phyloP scores from a whole-genome alignment of 2,329 filamentous ascomycete species.

The Apiospora kogelbergensis region DNA sequence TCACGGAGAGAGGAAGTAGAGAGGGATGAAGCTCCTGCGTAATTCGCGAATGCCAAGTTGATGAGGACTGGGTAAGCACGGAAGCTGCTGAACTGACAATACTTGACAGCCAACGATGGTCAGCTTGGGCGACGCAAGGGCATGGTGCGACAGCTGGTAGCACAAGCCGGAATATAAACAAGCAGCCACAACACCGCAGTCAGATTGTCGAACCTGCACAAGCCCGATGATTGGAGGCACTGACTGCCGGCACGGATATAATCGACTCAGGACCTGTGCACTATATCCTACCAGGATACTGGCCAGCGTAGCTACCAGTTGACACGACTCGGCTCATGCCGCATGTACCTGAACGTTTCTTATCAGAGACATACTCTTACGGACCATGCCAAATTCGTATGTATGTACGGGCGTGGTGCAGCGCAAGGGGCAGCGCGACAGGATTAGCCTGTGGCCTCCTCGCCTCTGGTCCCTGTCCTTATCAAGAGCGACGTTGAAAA shows the following conservation, averaged over 20 bases:
- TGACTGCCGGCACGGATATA: background rate
- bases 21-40: background rate
- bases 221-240: background rate
- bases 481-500: slow-evolving; percentile 8
- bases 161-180: background rate
- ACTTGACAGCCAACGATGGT: background rate
- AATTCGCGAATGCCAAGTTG: background rate
- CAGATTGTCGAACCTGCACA: background rate
- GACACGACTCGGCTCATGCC: background rate
- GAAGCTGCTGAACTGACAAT: background rate
- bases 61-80: background rate
- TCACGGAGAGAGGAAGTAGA: background rate
- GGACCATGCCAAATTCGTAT: background rate
- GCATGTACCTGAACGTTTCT: background rate
- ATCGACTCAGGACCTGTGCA: background rate
- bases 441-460: background rate
- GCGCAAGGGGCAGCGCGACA: background rate
- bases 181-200: background rate
- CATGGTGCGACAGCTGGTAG: background rate
- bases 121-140: background rate
- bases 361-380: background rate
- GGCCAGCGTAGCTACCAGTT: background rate
- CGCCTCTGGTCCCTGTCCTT: background rate
- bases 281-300: background rate
- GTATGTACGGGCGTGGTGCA: background rate